Evolutionary conservation across 306 rosid species (phyloP), one percentile per base, ranked within the genome.

Genomic region (Abrus pulchellus): DNA sequence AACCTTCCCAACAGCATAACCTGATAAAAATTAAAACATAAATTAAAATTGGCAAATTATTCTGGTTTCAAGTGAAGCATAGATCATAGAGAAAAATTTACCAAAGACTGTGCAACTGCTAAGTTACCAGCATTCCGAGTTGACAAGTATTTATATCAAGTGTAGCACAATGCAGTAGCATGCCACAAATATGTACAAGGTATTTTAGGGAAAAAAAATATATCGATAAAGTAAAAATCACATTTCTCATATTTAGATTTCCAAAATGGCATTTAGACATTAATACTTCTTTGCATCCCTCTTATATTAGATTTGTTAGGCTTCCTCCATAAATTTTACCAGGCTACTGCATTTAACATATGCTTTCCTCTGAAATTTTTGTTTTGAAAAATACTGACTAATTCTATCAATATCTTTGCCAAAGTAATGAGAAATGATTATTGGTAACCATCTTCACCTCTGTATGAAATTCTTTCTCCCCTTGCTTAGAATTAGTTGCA

Each of bases 401-500:
- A 11, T 47, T 59, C 41, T 59, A 47, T 12, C 43, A 70, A 7
- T 13, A 9, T 30, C 3, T 28, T 9, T 43, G 9, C 47, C 55
- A 72, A 75, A 66, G 40, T 45, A 33, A 30, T 10, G 34, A 36
- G 14, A 45, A 65, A 38, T 30, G 44, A 11, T 14, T 44, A 63
- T 9, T 20, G n/a, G 59, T 53, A 44, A 64, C 41, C 20, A 62
- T 55, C 52, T 57, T 54, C 85, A 95, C 99, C 99, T 96, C 99
- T 7, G 99, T 89, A 71, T 93, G 98, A 75, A 93, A 96, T 87
- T 96, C 99, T 80, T 86, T 96, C 81, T 92, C 99, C 75, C 99
- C 99, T 86, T 96, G 99, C 89, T 89, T 96, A 77, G 99, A 96
- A 87, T 96, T 88, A 60, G 91, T 90, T 54, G 97, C 99, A 75